Conservation (phyloP, 148 eudicot genomes). For the Rhododendron henanense region DNA sequence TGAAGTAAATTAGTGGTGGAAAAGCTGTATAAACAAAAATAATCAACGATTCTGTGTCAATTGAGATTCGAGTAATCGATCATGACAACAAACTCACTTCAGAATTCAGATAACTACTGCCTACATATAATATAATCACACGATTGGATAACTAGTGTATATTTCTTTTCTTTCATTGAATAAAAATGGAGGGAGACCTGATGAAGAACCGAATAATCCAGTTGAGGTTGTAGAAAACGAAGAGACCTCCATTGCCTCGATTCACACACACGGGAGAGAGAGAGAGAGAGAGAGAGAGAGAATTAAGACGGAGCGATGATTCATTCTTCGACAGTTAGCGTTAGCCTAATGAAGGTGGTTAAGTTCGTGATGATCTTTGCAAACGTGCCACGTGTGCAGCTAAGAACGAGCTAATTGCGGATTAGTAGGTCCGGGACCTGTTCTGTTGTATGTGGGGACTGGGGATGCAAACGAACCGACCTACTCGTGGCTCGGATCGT, state of each 20-base stretch:
- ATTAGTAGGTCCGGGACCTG: too few species aligned
- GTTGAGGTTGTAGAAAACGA: constrained; percentile 30
- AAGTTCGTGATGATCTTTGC: too few species aligned
- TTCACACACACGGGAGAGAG: not conserved
- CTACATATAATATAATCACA: not conserved
- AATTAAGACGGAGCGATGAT: not conserved
- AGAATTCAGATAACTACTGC: not conserved
- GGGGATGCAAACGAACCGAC: too few species aligned
- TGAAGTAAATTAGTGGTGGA: not conserved
- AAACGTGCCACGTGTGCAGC: too few species aligned
- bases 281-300: not conserved
- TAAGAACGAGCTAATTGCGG: too few species aligned
- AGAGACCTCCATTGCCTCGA: constrained; percentile 42
- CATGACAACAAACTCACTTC: not conserved
- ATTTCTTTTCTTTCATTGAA: not conserved
- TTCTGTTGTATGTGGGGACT: too few species aligned
- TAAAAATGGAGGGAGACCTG: constrained; percentile 19
- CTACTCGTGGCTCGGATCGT: too few species aligned
- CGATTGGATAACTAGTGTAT: not conserved
- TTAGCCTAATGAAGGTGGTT: too few species aligned
- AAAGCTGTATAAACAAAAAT: not conserved
- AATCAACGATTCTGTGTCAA: not conserved
- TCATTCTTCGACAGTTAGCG: not conserved
- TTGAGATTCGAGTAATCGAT: not conserved
- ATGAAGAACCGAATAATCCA: constrained; percentile 22